Base-by-base conservation (phyloP, 352 stramenopile species). In the Globisporangium middletonii region DNA sequence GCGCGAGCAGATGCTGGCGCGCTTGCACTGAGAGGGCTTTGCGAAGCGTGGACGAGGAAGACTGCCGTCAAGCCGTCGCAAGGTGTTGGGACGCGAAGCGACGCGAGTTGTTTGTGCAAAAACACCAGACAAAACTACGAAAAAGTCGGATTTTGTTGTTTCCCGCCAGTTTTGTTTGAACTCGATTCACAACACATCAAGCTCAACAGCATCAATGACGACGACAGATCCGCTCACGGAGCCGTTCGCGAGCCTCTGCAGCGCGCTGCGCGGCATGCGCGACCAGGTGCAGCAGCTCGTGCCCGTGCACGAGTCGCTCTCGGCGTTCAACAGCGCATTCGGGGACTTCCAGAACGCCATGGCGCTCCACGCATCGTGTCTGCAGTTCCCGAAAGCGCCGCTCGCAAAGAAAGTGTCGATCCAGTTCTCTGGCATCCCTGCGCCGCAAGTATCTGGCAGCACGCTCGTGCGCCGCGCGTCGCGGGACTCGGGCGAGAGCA, bases 281-380 rank as follows among this genome's bases (percentile, higher is more conserved):
- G 72, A 79, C 47, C 79, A 92, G 55, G 77, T 89, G 23, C 59
- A 81, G 59, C 70, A 74, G 55, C 77, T 94, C n/a, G 50, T 68
- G 51, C 71, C 56, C 4, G 80, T 94, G 46, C 80, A 92, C 54
- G 71, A 86, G 15, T 72, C 79, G n/a, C 68, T 94, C 26, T 75
- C 85, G 27, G 67, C 79, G 54, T 93, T 93, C 59, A 93, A 92
- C 65, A 53, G 42, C 44, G 72, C 73, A 15, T 94, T 94, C 33
- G 85, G 85, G 33, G 57, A 69, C 18, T 90, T 94, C 60, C 80
- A 90, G 64, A 76, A 73, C 47, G 81, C 78, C 51, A 91, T 92
- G 69, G 71, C 69, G 54, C 69, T 94, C 57, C 82, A 94, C 49
- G 79, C 75, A 54, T 89, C 79, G 37, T 92, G 82, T 65, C 68